These are phyloP conservation scores for Tetratostichococcus sp. DNA, from an alignment of 139 green algal species.

Conservation along the genomic window DNA sequence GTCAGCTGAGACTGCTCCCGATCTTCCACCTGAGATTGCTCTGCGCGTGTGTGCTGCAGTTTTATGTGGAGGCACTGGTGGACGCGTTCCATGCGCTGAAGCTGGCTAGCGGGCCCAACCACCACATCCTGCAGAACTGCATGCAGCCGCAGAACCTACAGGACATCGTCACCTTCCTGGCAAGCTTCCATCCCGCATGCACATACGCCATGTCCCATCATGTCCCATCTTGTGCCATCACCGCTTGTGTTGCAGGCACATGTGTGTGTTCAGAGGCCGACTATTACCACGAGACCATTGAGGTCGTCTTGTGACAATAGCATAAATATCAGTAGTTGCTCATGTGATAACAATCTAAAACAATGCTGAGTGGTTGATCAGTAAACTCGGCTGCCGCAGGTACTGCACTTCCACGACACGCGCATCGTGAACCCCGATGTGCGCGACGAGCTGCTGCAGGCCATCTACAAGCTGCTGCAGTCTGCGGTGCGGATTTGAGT, in stretches of 20 bases:
- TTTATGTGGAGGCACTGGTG: constrained; percentile 59
- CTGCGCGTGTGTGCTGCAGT: neutral
- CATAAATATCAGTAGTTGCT: too few species aligned
- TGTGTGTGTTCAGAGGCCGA: too few species aligned
- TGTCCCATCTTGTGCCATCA: too few species aligned
- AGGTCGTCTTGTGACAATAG: too few species aligned
- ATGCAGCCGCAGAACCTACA: neutral
- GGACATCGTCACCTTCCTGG: constrained; percentile 1
- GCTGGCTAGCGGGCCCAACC: neutral
- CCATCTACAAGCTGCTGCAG: constrained; percentile 46
- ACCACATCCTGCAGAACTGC: neutral
- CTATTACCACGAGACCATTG: too few species aligned
- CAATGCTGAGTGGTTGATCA: too few species aligned
- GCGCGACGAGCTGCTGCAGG: constrained; percentile 55
- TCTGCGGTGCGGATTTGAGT: constrained; percentile 10
- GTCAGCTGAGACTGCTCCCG: too few species aligned
- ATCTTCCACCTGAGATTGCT: too few species aligned
- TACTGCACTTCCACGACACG: constrained; percentile 46
- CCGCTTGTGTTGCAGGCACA: too few species aligned
- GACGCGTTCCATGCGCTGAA: constrained; percentile 65
- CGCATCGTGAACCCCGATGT: constrained; percentile 61
- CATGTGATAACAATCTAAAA: too few species aligned
- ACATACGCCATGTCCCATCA: too few species aligned
- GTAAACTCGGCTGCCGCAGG: constrained; percentile 12
- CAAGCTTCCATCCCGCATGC: too few species aligned